Conservation (phyloP, 2,329 filamentous ascomycete genomes). For the Colletotrichum phormii region DNA sequence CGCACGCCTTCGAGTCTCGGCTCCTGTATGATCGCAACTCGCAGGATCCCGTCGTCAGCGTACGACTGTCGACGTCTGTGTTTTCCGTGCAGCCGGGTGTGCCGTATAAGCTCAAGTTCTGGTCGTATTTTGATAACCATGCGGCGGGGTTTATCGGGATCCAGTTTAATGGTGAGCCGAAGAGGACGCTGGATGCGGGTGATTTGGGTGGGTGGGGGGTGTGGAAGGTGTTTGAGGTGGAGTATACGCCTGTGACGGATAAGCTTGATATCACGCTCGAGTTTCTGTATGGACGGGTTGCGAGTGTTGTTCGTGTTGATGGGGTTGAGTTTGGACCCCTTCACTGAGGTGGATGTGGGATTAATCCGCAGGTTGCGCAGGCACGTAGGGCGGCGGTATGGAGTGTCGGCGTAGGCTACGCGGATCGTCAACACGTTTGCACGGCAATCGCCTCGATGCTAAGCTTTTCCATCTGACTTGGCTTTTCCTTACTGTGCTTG, state of each 20-base stretch:
- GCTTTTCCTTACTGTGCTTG: not conserved
- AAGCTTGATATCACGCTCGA: slow-evolving; percentile 5
- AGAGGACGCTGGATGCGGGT: slow-evolving; percentile 8
- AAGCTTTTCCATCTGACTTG: not conserved
- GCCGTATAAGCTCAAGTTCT: not conserved
- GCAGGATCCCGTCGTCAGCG: not conserved
- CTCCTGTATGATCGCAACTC: not conserved
- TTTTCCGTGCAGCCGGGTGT: slow-evolving; percentile 12
- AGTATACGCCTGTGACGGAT: slow-evolving; percentile 6
- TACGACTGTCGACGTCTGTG: not conserved
- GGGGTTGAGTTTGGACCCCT: not conserved
- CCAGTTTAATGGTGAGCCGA: not conserved
- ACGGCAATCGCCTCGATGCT: not conserved
- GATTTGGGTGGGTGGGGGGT: slow-evolving; percentile 18
- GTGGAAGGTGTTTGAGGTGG: slow-evolving; percentile 12
- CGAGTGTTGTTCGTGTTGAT: slow-evolving; percentile 13
- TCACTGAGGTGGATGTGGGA: not conserved
- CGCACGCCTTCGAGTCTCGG: not conserved
- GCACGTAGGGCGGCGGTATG: no score
- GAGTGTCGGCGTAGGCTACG: not conserved
- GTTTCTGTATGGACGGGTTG: not conserved
- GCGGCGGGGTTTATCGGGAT: slow-evolving; percentile 16
- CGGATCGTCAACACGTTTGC: no score
- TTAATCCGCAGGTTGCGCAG: not conserved
- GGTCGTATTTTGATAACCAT: slow-evolving; percentile 15